Base-by-base conservation (phyloP, 2,329 filamentous ascomycete species). In the Penicillium aurantiogriseum region DNA sequence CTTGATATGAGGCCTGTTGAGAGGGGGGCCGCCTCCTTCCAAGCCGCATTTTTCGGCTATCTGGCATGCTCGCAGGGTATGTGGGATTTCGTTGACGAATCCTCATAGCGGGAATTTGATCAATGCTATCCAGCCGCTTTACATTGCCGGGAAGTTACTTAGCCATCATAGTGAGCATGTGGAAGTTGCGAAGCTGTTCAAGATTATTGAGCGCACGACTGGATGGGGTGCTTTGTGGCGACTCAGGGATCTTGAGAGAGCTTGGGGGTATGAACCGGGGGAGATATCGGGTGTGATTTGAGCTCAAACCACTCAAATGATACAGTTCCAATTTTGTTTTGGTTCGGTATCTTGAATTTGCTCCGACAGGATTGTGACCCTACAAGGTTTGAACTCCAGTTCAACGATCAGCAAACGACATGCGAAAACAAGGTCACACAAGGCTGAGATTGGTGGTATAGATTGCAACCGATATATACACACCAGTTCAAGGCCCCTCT, bases 121-220 rank as follows among this genome's bases (percentile, higher is more conserved):
- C 56, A 84, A 85, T 63, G 80, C 81, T 7, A 82, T 84, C 7
- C 82, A 84, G 59, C 82, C 82, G 0, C 72, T 84, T 1, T 84
- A 80, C 75, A 74, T 85, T 11, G 82, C 82, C 0, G 82, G 82
- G 0, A 77, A 77, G 51, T 68, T 83, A 11, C 71, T 84, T 19
- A 83, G 79, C 53, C 82, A 85, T 67, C 75, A 73, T 10, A 74
- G 72, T 15, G 74, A 77, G 59, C 74, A 76, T 55, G 58, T 69
- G 11, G 59, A 73, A 25, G 70, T 77, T 8, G 73, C 74, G 1
- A 65, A 54, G 31, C 36, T 69, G 19, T 80, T 83, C 43, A 76
- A 76, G 25, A 76, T 73, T 49, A 83, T 83, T 47, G 81, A 83
- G 60, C 67, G 72, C 21, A 75, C 76, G 59, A 83, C 80, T 2